Base-by-base conservation (phyloP, 2,329 filamentous ascomycete species). In the Capronia americana region DNA sequence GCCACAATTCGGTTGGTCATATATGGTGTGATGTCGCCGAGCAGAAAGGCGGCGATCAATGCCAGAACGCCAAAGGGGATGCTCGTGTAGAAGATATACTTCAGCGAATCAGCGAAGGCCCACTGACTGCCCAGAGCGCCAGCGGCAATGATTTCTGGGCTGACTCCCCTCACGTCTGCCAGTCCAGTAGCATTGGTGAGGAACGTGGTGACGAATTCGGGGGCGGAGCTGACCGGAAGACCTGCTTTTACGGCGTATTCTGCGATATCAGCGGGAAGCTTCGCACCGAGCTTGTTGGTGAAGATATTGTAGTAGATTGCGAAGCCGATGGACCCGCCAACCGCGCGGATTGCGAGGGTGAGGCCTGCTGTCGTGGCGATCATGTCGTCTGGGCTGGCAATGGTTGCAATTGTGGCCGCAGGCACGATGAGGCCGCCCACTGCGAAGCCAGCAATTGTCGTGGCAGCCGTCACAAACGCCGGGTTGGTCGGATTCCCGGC, bases 401-500 rank as follows among this genome's bases (percentile, higher is more conserved):
- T 64, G 12, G 58, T 6, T 24, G 61, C 50, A 1, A 64, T 44
- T 5, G 61, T 63, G 2, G 61, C 57, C n/a, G 41, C 44, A 4
- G 56, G 50, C 6, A 58, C 60, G 5, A 67, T 12, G 28, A 67
- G 23, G 10, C 61, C 61, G 17, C 65, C 65, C 10, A 67, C 51
- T 3, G 56, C 65, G 26, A 67, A 54, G n/a, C 48, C 26, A 12
- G 65, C 64, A 6, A 66, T 26, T 7, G 64, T 59, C 2, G 51
- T 46, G 17, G 60, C 17, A n/a, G 41, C 64, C 7, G 60, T 46
- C n/a, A 53, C 53, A 14, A 50, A n/a, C 14, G 24, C 17, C 2
- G 64, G 41, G 71, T 88, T 89, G 75, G 87, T 80, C 2, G 78
- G 74, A 1, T 76, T 78, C 0, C 82, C 83, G n/a, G 82, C 76